Conservation (phyloP, 1,284 basidiomycete genomes). For the Testicularia cyperi region DNA sequence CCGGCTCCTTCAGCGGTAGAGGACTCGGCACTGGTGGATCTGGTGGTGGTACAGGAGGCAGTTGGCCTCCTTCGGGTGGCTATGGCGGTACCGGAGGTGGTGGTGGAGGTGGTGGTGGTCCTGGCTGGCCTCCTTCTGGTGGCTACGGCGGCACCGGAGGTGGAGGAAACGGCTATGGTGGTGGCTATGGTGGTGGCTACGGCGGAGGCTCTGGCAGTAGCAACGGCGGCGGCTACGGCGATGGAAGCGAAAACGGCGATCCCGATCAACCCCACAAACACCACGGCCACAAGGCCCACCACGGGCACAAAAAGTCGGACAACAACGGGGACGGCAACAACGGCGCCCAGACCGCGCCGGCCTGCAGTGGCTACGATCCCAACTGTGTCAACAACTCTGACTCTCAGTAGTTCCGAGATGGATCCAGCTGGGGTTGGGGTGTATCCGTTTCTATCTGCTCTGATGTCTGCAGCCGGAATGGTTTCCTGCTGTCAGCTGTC, state of each 20-base stretch:
- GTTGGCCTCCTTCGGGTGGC: background rate
- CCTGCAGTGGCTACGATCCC: too few species aligned
- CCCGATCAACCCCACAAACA: background rate
- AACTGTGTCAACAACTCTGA: too few species aligned
- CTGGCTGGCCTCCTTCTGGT: background rate
- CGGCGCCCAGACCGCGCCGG: too few species aligned
- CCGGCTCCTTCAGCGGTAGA: background rate
- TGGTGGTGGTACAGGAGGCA: background rate
- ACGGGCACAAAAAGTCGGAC: too few species aligned
- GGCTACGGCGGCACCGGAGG: background rate
- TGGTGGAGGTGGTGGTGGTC: background rate
- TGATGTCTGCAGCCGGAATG: too few species aligned
- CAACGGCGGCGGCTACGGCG: background rate
- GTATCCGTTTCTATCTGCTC: too few species aligned
- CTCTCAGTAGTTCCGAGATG: too few species aligned
- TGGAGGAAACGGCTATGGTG: background rate
- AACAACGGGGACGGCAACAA: background rate
- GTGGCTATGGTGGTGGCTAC: background rate
- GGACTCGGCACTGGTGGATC: background rate
- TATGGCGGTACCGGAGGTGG: background rate
- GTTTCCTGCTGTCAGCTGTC: too few species aligned
- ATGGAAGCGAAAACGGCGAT: background rate
- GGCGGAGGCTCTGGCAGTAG: background rate
- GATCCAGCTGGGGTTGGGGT: too few species aligned
- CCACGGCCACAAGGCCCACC: background rate